phyloP scores from a whole-genome alignment of 1,284 basidiomycete species.

The Entoloma clypeatum region DNA sequence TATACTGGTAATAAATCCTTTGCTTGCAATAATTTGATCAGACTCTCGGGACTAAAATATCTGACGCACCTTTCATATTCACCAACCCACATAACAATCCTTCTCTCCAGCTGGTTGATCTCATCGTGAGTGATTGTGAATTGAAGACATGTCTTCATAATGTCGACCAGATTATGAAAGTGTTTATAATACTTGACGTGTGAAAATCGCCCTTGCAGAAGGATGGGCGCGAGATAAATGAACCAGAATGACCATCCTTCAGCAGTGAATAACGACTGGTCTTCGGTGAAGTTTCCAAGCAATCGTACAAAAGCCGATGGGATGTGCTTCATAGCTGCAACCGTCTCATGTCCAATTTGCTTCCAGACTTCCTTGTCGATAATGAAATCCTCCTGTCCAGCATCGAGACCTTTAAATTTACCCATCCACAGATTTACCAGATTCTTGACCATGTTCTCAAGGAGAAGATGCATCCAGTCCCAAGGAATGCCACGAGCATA shows the following conservation, averaged over 20 bases:
- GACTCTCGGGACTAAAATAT: neutral
- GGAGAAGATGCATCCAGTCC: constrained; percentile 48
- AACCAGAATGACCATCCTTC: constrained; percentile 37
- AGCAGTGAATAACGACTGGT: constrained; percentile 23
- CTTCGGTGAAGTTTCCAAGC: constrained; percentile 34
- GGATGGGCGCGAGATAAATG: constrained; percentile 34
- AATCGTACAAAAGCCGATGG: constrained; percentile 37
- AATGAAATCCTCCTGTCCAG: constrained; percentile 30
- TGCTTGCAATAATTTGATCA: constrained; percentile 17
- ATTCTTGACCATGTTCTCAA: constrained; percentile 38
- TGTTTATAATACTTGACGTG: constrained; percentile 35
- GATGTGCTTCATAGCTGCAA: constrained; percentile 27
- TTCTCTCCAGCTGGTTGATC: constrained; percentile 24
- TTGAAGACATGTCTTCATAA: constrained; percentile 35
- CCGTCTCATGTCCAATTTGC: constrained; percentile 33
- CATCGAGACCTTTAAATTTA: constrained; percentile 34
- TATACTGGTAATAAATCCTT: constrained; percentile 40
- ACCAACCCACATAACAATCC: constrained; percentile 36
- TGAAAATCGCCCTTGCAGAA: constrained; percentile 25
- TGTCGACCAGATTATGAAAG: constrained; percentile 35
- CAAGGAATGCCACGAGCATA: constrained; percentile 41
- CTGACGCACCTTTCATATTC: constrained; percentile 39
- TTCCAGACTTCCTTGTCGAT: constrained; percentile 33
- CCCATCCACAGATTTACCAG: constrained; percentile 39
- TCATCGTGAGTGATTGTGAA: constrained; percentile 31